phyloP scores from a whole-genome alignment of 1,284 basidiomycete genomes.

The Leccinum pachyderme region DNA sequence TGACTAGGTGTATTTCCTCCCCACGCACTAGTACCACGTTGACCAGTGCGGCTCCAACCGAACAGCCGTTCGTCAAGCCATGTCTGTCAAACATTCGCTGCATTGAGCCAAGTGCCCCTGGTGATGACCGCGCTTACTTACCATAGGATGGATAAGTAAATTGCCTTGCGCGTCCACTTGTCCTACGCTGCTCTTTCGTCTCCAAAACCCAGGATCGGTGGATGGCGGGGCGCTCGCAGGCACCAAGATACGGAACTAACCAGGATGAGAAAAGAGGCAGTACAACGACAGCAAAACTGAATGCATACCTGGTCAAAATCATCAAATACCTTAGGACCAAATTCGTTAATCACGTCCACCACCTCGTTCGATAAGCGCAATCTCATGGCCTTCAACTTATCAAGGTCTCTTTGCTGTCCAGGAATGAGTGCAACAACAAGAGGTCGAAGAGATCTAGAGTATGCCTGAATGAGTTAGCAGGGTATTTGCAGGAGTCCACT shows the following conservation, averaged over 20 bases:
- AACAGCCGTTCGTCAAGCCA: constrained; percentile 94
- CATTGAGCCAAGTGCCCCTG: constrained; percentile 1
- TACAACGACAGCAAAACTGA: neutral
- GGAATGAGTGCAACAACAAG: constrained; percentile 89
- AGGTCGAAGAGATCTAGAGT: constrained; percentile 81
- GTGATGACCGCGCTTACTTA: constrained; percentile 22
- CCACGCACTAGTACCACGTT: constrained; percentile 77
- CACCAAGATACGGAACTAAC: constrained; percentile 76
- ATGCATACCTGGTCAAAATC: constrained; percentile 79
- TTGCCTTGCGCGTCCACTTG: constrained; percentile 79
- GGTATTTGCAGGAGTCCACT: constrained; percentile 27
- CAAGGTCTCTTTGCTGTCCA: constrained; percentile 85
- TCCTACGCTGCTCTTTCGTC: constrained; percentile 70
- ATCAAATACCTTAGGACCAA: constrained; percentile 84
- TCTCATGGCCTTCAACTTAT: constrained; percentile 79
- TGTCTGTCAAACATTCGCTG: constrained; percentile 41
- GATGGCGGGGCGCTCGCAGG: constrained; percentile 82
- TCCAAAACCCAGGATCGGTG: constrained; percentile 64
- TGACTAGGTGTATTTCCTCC: constrained; percentile 51
- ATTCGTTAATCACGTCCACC: constrained; percentile 85
- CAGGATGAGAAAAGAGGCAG: constrained; percentile 6
- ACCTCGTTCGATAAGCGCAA: constrained; percentile 84
- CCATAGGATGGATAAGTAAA: constrained; percentile 79
- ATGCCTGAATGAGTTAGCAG: constrained; percentile 38
- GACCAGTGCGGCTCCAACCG: constrained; percentile 81